These are phyloP conservation scores for Orbilia quercus DNA, from an alignment of 2,329 filamentous ascomycete genomes.

Conservation along the genomic window DNA sequence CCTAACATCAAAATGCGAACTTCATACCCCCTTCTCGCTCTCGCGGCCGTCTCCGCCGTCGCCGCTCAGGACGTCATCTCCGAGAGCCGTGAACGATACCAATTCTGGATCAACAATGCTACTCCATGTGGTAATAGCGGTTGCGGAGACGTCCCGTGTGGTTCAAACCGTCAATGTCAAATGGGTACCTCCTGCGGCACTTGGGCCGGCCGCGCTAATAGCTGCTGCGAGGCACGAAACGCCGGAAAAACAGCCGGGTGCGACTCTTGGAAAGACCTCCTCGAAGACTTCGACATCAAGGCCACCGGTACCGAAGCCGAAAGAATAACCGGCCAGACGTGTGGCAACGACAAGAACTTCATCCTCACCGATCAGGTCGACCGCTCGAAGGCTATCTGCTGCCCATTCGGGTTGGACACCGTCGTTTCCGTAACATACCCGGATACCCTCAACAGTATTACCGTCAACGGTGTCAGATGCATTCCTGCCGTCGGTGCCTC, in stretches of 20 bases:
- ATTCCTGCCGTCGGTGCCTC: slow-evolving; percentile 11
- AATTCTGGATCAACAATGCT: slow-evolving; percentile 27
- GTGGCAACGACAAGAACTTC: slow-evolving; percentile 81
- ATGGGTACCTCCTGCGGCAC: slow-evolving; percentile 30
- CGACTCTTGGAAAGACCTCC: slow-evolving; percentile 5
- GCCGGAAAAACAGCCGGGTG: not conserved
- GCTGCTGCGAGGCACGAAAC: slow-evolving; percentile 23
- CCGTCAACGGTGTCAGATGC: slow-evolving; percentile 20
- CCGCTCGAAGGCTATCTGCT: slow-evolving; percentile 16
- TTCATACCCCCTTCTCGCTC: slow-evolving; percentile 12
- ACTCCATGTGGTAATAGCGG: slow-evolving; percentile 5
- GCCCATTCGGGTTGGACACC: slow-evolving; percentile 25
- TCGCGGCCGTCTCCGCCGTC: slow-evolving; percentile 15
- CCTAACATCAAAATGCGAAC: slow-evolving; percentile 24
- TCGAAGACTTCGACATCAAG: slow-evolving; percentile 20
- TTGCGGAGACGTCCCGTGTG: slow-evolving; percentile 4
- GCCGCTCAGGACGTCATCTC: slow-evolving; percentile 15
- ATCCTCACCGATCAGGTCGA: slow-evolving; percentile 81
- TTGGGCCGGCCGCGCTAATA: slow-evolving; percentile 18
- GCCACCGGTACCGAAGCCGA: slow-evolving; percentile 1
- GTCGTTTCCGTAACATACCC: slow-evolving; percentile 20
- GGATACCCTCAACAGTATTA: slow-evolving; percentile 27
- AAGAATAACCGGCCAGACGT: slow-evolving; percentile 82
- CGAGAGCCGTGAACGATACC: slow-evolving; percentile 6
- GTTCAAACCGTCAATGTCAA: slow-evolving; percentile 24